Percentiles rank a stretch among this genome's conserved stretches.
Evolutionary conservation across 768 basidiomycete species (phyloP).

Genomic region (Termitomyces bulborhizus): DNA sequence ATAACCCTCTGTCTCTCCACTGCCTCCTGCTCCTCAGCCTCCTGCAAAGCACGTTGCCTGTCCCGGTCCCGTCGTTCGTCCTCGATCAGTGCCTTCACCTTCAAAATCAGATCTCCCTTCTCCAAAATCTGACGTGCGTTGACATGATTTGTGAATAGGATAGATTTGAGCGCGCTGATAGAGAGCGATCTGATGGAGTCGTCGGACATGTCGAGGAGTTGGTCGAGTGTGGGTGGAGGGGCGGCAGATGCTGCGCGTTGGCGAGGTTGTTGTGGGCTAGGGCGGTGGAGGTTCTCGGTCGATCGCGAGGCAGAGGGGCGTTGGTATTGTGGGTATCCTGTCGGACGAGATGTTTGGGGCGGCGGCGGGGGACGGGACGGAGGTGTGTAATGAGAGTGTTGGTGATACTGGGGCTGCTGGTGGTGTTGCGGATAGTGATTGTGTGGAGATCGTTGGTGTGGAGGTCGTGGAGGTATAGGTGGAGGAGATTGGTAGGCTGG

Average conservation of each 20-base stretch:
- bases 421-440: conserved; percentile 1
- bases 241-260: conserved; percentile 37
- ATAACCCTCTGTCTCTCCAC: conserved; percentile 26
- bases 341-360: conserved; percentile 12
- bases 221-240: conserved; percentile 58
- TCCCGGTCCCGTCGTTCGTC: conserved; percentile 55
- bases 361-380: conserved; percentile 9
- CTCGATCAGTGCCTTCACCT: conserved; percentile 58
- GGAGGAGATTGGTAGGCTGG: conserved; percentile 18
- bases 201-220: conserved; percentile 56
- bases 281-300: conserved; percentile 14
- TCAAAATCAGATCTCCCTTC: conserved; percentile 76
- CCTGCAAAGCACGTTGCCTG: conserved; percentile 37
- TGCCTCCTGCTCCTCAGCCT: conserved; percentile 37
- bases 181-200: conserved; percentile 56
- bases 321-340: conserved; percentile 18
- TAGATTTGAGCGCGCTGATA: conserved; percentile 67
- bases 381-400: conserved; percentile 16
- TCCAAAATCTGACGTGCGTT: conserved; percentile 75
- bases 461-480: conserved; percentile 16
- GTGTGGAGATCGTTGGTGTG: conserved; percentile 12
- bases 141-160: conserved; percentile 80
- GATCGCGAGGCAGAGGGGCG: conserved; percentile 17
- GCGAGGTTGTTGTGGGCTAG: conserved; percentile 22
- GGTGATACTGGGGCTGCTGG: conserved; percentile 6